Base-by-base conservation (phyloP, 2,329 filamentous ascomycete species). In the Diplocarpon mali region DNA sequence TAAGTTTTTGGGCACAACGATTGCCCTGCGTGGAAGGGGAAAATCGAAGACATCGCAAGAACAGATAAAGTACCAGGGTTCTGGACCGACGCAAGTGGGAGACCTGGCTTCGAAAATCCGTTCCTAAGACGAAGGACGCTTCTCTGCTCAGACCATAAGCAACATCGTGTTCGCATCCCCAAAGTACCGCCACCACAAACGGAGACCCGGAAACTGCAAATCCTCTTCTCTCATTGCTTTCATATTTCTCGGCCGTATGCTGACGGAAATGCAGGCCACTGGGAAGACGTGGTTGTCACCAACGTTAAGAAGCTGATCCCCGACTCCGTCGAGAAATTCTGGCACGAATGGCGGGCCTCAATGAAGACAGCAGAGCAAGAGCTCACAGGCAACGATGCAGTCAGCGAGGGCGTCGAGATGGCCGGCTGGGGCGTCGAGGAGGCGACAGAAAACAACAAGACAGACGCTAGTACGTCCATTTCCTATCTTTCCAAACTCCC, bases 381-480 rank as follows among this genome's bases (percentile, higher is more conserved):
- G 39, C 56, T 66, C 3, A 55, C 68, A 16, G 68, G 68, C 13
- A 66, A 66, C n/a, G 65, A 66, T 31, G 60, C 66, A 24, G 62
- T 70, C 12, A 68, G 63, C 45, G 68, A 71, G 34, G 63, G 66
- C 4, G 66, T 69, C 42, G 71, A 76, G 54, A 67, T 71, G 66
- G 70, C 69, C 43, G 65, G 68, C 48, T 75, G 75, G 72, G 78
- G 78, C 5, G 75, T 83, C 6, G 72, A 76, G 52, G 70, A 80
- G 59, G 80, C 81, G 1, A 70, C 80, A 52, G 67, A 73, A 60
- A 68, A 68, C 54, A 76, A 79, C 58, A 69, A 72, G 50, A 71
- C 72, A 35, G 78, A 80, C 63, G 85, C 85, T 38, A 92, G 86
- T 92, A 75, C 65, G 85, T 82, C 5, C 13, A 17, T 48, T 42